Percentiles rank a stretch among this genome's conserved stretches.
These are phyloP conservation scores for Meyerozyma guilliermondii DNA, from an alignment of 1,139 yeast species.

Conservation along the genomic window DNA sequence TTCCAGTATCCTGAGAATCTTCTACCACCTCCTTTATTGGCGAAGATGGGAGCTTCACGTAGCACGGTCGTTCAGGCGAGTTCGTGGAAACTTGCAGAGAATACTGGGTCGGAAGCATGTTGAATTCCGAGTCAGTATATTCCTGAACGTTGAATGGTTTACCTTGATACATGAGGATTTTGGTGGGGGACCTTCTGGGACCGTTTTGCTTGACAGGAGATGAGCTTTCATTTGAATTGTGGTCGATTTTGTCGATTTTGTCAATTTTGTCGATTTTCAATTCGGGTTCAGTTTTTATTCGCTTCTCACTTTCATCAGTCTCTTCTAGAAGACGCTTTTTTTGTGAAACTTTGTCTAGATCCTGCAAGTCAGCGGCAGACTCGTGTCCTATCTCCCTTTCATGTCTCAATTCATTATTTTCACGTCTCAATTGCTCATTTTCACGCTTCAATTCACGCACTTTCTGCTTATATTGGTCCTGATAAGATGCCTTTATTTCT, in stretches of 20 bases:
- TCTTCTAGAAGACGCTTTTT: too few relatives aligned
- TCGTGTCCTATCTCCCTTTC: background rate
- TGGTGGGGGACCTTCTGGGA: conserved; percentile 6
- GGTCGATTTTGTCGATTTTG: too few relatives aligned
- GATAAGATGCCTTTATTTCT: background rate
- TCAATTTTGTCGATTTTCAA: too few relatives aligned
- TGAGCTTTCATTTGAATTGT: too few relatives aligned
- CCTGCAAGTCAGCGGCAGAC: background rate
- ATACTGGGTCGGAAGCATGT: conserved; percentile 13
- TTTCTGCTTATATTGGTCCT: background rate
- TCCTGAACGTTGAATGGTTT: conserved; percentile 5
- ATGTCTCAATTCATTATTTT: background rate
- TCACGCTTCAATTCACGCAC: background rate
- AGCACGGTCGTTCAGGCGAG: background rate
- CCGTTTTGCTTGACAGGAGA: background rate
- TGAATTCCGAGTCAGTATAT: conserved; percentile 7
- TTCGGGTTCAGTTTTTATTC: too few relatives aligned
- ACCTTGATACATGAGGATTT: background rate
- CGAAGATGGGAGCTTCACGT: background rate
- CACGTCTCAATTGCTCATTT: background rate
- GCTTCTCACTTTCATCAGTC: too few relatives aligned
- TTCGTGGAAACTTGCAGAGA: conserved; percentile 3
- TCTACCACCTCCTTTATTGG: conserved; percentile 7
- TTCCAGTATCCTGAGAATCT: conserved; percentile 14
- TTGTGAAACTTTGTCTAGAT: too few relatives aligned